These are phyloP conservation scores for Juncus effusus DNA, from an alignment of 176 grass and related monocot species.

Conservation along the genomic window DNA sequence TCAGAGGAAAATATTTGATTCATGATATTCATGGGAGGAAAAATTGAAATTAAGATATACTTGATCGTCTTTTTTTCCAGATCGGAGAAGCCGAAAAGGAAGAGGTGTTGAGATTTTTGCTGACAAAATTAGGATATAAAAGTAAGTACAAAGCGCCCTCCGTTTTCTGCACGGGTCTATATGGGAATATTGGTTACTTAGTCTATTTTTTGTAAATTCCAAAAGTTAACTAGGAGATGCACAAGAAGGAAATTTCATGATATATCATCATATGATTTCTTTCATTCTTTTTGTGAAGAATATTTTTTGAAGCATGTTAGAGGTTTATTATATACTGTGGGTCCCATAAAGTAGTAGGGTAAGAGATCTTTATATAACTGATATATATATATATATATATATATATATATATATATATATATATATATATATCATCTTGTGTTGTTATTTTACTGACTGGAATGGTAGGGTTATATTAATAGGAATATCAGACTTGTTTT, in stretches of 20 bases:
- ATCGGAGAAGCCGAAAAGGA: conserved; percentile 5
- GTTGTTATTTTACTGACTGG: too few species aligned
- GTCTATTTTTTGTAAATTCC: conserved; percentile 23
- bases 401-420: too few species aligned
- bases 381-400: too few species aligned
- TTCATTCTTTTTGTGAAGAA: conserved; percentile 28
- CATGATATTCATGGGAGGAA: too few species aligned
- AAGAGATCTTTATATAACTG: too few species aligned
- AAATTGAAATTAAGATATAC: too few species aligned
- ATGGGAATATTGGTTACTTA: not conserved
- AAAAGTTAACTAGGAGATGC: conserved; percentile 18
- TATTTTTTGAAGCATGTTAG: conserved; percentile 12
- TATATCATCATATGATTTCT: conserved; percentile 20
- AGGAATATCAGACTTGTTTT: too few species aligned
- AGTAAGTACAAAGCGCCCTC: not conserved
- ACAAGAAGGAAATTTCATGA: conserved; percentile 9
- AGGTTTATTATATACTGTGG: not conserved
- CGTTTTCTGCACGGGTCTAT: conserved; percentile 1
- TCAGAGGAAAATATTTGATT: too few species aligned
- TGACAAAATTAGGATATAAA: conserved; percentile 9
- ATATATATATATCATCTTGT: too few species aligned
- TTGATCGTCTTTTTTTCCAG: conserved; percentile 11
- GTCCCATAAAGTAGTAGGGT: too few species aligned
- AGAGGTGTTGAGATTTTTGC: not conserved
- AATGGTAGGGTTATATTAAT: too few species aligned